Conservation (phyloP, 164 flowering plant species). For the Kingdonia uniflora region DNA sequence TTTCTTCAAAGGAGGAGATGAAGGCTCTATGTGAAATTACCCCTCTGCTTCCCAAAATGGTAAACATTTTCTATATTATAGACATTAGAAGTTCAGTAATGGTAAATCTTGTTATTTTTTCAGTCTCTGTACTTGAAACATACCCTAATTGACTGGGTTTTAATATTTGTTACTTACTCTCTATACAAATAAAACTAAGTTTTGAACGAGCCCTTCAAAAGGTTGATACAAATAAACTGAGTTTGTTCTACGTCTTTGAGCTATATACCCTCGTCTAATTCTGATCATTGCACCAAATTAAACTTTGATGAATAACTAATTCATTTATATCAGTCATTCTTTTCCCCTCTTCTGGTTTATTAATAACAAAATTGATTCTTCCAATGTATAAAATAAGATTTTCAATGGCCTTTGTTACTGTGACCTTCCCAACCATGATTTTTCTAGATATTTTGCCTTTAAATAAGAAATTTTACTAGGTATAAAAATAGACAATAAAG, state of each 20-base stretch:
- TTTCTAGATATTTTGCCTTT: background rate
- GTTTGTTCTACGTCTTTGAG: background rate
- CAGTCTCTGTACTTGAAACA: no score
- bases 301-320: conserved; percentile 2
- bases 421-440: conserved; percentile 4
- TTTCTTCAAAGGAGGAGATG: no score
- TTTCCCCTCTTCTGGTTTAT: background rate
- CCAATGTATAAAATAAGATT: background rate
- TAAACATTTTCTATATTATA: no score
- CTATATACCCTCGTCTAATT: background rate
- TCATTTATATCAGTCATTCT: conserved; percentile 1
- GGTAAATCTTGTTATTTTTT: no score
- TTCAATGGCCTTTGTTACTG: conserved; percentile 1
- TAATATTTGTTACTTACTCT: no score
- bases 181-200: no score
- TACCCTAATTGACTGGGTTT: no score
- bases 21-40: no score
- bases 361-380: background rate
- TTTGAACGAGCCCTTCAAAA: conserved; percentile 1
- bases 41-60: no score
- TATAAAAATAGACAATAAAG: background rate
- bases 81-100: no score
- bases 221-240: conserved; percentile 4
- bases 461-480: no score
- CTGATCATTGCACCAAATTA: background rate